Percentiles rank a stretch among this genome's conserved stretches.
phyloP scores from a whole-genome alignment of 495 filamentous ascomycete species.

The Aspergillus nidulans region DNA sequence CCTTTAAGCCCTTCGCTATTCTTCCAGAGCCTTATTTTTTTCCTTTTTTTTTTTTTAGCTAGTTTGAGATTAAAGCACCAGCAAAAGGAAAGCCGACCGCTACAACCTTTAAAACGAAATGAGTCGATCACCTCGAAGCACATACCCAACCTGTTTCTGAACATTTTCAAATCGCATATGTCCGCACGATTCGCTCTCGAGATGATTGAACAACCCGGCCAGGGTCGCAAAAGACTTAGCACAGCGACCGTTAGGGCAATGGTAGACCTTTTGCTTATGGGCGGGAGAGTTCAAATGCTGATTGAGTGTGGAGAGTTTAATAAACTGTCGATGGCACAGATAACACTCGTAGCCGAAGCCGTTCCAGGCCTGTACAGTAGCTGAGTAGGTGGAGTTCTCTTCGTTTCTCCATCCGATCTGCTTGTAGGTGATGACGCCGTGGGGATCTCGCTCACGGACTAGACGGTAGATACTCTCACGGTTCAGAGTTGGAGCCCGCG shows the following conservation, averaged over 20 bases:
- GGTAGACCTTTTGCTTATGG: constrained; percentile 48
- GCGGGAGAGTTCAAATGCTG: constrained; percentile 34
- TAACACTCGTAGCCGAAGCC: constrained; percentile 42
- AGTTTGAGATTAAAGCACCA: too few relatives aligned
- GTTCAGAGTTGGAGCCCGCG: constrained; percentile 29
- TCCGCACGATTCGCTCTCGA: constrained; percentile 51
- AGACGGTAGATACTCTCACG: constrained; percentile 32
- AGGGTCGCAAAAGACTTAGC: constrained; percentile 42
- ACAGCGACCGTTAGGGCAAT: constrained; percentile 48
- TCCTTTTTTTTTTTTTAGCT: too few relatives aligned
- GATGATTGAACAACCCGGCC: constrained; percentile 48
- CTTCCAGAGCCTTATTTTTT: too few relatives aligned
- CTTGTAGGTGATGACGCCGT: constrained; percentile 38
- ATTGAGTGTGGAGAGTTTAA: constrained; percentile 17
- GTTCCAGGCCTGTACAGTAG: constrained; percentile 31
- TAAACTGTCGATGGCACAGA: constrained; percentile 38
- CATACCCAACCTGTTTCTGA: constrained; percentile 18
- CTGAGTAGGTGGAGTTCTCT: constrained; percentile 12
- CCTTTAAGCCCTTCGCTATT: too few relatives aligned
- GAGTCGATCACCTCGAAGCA: constrained; percentile 7
- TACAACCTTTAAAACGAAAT: constrained; percentile 10
- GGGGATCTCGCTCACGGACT: constrained; percentile 28
- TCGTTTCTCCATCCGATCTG: constrained; percentile 32
- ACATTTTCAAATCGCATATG: constrained; percentile 47
- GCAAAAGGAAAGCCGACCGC: too few relatives aligned